These are phyloP conservation scores for Endothia cerciana DNA, from an alignment of 2,329 filamentous ascomycete genomes.

Conservation along the genomic window DNA sequence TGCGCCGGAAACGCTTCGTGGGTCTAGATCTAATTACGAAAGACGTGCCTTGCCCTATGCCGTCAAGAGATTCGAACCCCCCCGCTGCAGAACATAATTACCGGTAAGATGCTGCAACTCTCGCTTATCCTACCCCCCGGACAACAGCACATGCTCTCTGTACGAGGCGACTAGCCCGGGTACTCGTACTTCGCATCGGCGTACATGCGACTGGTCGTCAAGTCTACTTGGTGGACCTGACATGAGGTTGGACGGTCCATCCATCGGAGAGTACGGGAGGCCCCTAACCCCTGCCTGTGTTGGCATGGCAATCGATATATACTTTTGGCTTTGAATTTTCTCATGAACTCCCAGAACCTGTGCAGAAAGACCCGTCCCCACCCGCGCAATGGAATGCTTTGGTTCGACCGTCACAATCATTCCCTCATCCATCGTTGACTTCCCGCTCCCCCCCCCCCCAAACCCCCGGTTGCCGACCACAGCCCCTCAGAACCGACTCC, in stretches of 20 bases:
- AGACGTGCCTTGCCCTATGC: background rate
- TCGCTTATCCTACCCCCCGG: conserved; percentile 23
- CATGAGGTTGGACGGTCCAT: background rate
- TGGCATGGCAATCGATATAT: conserved; percentile 11
- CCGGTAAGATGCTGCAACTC: background rate
- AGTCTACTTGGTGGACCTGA: background rate
- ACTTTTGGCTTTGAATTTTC: conserved; percentile 19
- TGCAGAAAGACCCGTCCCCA: conserved; percentile 13
- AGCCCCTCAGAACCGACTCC: conserved; percentile 56
- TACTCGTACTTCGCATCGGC: background rate
- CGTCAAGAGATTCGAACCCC: background rate
- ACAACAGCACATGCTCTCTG: background rate
- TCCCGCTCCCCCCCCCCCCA: background rate
- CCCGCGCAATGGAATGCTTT: conserved; percentile 6
- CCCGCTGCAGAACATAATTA: background rate
- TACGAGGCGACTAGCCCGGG: background rate
- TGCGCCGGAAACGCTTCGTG: background rate
- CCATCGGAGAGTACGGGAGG: background rate
- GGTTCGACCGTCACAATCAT: conserved; percentile 7
- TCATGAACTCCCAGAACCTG: conserved; percentile 24
- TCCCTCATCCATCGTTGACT: conserved; percentile 1
- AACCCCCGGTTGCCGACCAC: background rate
- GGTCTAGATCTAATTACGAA: background rate
- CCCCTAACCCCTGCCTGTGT: background rate
- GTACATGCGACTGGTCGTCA: no score